A percentile compares a stretch with the other conserved stretches of the same genome.
Evolutionary conservation across 176 grass and related monocot species (phyloP).

Genomic region (Musa schizocarpa): DNA sequence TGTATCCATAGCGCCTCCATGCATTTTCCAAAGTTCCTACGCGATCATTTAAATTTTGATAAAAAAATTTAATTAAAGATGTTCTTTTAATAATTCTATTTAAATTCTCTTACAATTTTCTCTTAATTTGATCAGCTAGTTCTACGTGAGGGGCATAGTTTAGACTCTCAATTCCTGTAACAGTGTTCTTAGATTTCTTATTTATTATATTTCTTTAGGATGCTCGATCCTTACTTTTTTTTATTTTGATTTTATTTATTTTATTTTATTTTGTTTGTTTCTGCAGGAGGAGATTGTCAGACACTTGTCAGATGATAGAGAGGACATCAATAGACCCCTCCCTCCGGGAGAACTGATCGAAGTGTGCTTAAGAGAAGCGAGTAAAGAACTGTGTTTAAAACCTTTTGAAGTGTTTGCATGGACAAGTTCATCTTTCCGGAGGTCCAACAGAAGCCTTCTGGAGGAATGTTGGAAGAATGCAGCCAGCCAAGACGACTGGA

Average conservation of each 20-base stretch:
- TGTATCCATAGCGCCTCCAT: too few relatives aligned
- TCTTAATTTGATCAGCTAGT: too few relatives aligned
- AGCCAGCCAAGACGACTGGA: constrained; percentile 74
- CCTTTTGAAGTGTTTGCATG: constrained; percentile 87
- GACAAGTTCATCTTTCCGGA: constrained; percentile 66
- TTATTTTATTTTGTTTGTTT: background rate
- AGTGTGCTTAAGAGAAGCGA: constrained; percentile 54
- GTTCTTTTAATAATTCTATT: too few relatives aligned
- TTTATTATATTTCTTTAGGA: background rate
- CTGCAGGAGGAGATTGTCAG: constrained; percentile 83
- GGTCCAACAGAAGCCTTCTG: constrained; percentile 60
- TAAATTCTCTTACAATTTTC: too few relatives aligned
- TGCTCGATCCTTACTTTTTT: background rate
- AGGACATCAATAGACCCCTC: constrained; percentile 34
- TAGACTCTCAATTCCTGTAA: too few relatives aligned
- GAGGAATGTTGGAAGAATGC: constrained; percentile 86
- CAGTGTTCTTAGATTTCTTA: too few relatives aligned
- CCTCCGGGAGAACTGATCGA: constrained; percentile 65
- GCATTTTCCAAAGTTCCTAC: too few relatives aligned
- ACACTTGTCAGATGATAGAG: constrained; percentile 32
- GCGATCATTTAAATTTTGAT: too few relatives aligned
- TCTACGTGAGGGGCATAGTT: too few relatives aligned
- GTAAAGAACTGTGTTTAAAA: constrained; percentile 62
- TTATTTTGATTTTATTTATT: background rate
- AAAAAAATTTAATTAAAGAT: too few relatives aligned